These are phyloP conservation scores for Polytrichum commune DNA, from an alignment of 225 moss, liverwort and hornwort genomes.

Conservation along the genomic window DNA sequence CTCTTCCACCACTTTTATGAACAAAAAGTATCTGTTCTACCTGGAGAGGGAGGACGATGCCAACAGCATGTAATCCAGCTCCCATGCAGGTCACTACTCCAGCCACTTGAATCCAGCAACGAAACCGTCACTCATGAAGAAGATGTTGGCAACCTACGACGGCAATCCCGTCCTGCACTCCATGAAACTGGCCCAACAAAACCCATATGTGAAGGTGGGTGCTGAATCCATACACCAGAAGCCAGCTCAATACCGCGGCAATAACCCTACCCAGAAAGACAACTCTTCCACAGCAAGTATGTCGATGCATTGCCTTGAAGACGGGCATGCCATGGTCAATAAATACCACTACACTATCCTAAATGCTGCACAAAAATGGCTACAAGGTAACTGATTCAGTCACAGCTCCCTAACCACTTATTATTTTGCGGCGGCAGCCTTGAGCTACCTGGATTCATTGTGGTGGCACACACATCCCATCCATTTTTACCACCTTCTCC, in stretches of 20 bases:
- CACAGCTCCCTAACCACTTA: too few relatives aligned
- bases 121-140: conserved; percentile 6
- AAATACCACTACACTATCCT: conserved; percentile 1
- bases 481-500: too few relatives aligned
- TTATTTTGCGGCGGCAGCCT: too few relatives aligned
- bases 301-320: conserved; percentile 51
- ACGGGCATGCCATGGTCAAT: conserved; percentile 49
- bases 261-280: conserved; percentile 46
- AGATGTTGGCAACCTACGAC: background rate
- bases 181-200: conserved; percentile 28
- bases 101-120: conserved; percentile 7
- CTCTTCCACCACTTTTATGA: too few relatives aligned
- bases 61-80: background rate
- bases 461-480: too few relatives aligned
- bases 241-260: conserved; percentile 54
- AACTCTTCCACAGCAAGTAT: conserved; percentile 41
- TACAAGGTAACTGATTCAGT: background rate
- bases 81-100: conserved; percentile 1
- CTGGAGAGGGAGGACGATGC: background rate
- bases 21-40: conserved; percentile 3
- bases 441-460: too few relatives aligned
- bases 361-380: background rate
- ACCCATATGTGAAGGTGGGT: conserved; percentile 21
- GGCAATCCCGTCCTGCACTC: conserved; percentile 8
- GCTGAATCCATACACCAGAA: conserved; percentile 48